phyloP scores from a whole-genome alignment of 2,329 filamentous ascomycete genomes.

The Truncatella angustata region DNA sequence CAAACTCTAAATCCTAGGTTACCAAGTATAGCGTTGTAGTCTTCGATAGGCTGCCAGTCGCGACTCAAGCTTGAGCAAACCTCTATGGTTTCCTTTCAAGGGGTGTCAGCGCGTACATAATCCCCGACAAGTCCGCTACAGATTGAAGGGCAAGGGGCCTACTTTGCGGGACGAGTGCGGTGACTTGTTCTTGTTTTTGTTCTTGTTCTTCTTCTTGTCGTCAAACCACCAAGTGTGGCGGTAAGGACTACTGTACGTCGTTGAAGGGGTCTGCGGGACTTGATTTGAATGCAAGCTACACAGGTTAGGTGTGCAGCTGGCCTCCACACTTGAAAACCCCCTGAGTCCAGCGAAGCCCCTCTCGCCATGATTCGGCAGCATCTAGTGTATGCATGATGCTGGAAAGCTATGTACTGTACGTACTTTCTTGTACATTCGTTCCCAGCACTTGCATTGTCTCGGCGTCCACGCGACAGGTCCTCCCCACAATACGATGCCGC shows the following conservation, averaged over 20 bases:
- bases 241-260: not conserved
- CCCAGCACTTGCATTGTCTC: not conserved
- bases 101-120: not conserved
- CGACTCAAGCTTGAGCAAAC: constrained; percentile 3
- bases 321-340: not conserved
- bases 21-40: not conserved
- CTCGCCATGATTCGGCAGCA: not conserved
- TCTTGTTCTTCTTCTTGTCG: no score
- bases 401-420: not conserved
- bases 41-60: not conserved
- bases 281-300: not conserved
- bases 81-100: not conserved
- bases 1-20: not conserved
- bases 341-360: not conserved
- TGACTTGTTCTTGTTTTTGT: no score
- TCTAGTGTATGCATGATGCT: not conserved
- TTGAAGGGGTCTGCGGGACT: not conserved
- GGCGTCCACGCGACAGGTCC: constrained; percentile 3
- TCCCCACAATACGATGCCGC: constrained; percentile 8
- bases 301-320: not conserved
- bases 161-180: not conserved
- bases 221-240: not conserved
- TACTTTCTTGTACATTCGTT: not conserved
- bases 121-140: no score
- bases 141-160: not conserved